These are phyloP conservation scores for Prunus davidiana DNA, from an alignment of 306 rosid genomes.

Conservation along the genomic window DNA sequence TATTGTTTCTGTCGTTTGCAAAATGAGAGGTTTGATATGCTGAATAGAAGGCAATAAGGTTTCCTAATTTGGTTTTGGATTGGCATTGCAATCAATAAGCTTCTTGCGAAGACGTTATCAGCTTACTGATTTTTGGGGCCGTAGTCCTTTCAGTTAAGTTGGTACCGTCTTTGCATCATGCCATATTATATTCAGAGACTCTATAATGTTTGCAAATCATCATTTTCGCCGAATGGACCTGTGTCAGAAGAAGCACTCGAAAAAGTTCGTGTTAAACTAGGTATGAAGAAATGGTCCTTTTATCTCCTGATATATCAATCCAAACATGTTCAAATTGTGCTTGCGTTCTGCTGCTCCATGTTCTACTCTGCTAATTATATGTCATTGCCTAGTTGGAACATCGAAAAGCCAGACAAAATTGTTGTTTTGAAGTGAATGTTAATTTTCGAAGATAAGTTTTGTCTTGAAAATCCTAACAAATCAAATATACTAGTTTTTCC, in stretches of 20 bases:
- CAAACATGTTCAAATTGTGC: constrained; percentile 1
- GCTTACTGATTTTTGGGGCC: constrained; percentile 46
- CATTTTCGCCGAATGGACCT: constrained; percentile 79
- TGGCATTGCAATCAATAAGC: constrained; percentile 27
- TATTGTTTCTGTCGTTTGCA: constrained; percentile 48
- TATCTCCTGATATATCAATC: not conserved
- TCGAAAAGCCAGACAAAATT: not conserved
- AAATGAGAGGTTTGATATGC: constrained; percentile 26
- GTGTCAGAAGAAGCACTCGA: constrained; percentile 77
- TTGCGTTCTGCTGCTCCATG: not conserved
- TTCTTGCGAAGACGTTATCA: constrained; percentile 51
- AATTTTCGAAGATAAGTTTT: not conserved
- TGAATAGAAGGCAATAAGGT: constrained; percentile 18
- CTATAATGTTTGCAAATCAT: constrained; percentile 67
- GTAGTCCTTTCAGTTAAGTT: constrained; percentile 49
- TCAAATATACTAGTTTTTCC: not conserved
- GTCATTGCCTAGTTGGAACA: not conserved
- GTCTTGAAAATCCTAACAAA: not conserved
- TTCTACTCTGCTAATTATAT: not conserved
- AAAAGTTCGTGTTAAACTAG: constrained; percentile 76
- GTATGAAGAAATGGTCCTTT: constrained; percentile 34
- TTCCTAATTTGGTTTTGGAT: constrained; percentile 33
- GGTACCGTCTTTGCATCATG: constrained; percentile 73
- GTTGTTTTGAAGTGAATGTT: not conserved
- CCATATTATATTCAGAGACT: constrained; percentile 92